These are phyloP conservation scores for Coemansia reversa DNA, from an alignment of 192 early-diverging fungal genomes.

Conservation along the genomic window DNA sequence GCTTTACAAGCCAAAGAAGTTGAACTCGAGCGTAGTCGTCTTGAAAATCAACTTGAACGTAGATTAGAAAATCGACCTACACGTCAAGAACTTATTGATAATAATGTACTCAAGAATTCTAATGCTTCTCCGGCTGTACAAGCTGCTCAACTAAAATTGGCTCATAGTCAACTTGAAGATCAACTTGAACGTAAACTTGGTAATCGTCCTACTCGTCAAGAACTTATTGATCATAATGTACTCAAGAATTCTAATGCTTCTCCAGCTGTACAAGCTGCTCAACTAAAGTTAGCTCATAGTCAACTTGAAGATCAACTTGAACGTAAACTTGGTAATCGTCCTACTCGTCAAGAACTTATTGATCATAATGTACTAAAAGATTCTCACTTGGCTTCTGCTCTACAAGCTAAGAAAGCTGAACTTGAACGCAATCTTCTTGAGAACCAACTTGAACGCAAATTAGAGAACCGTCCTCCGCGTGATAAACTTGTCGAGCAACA, in stretches of 20 bases:
- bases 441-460: conserved; percentile 56
- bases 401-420: conserved; percentile 37
- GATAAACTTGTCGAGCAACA: conserved; percentile 63
- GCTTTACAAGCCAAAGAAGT: conserved; percentile 26
- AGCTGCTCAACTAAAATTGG: conserved; percentile 25
- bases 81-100: conserved; percentile 54
- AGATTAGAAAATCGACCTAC: conserved; percentile 61
- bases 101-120: conserved; percentile 61
- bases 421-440: conserved; percentile 45
- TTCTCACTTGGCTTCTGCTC: conserved; percentile 32
- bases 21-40: conserved; percentile 20
- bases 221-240: conserved; percentile 62
- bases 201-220: conserved; percentile 56
- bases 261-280: conserved; percentile 36
- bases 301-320: conserved; percentile 58
- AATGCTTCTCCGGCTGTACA: conserved; percentile 43
- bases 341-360: conserved; percentile 51
- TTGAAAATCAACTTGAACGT: conserved; percentile 56
- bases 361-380: conserved; percentile 61
- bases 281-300: conserved; percentile 29
- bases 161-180: conserved; percentile 51
- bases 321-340: conserved; percentile 52
- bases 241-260: conserved; percentile 51
- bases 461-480: conserved; percentile 58
- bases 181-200: conserved; percentile 56